These are phyloP conservation scores for Artemisia annua DNA, from an alignment of 129 eudicot species.

Conservation along the genomic window DNA sequence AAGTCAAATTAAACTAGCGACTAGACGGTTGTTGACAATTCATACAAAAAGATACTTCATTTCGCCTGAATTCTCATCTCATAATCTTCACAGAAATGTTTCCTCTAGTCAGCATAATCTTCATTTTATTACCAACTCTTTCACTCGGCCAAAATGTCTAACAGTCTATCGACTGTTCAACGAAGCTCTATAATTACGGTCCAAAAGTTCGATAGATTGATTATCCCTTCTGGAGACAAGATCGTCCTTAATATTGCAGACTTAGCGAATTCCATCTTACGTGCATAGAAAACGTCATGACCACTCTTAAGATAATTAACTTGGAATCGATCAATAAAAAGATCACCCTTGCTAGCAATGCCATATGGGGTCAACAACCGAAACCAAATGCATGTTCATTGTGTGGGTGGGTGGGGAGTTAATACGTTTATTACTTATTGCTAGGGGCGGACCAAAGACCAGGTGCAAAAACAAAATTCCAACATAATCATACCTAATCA, in stretches of 20 bases:
- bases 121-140: not conserved
- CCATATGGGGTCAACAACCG: not conserved
- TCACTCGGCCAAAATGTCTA: not conserved
- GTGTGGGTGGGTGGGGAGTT: no score
- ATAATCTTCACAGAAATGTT: not conserved
- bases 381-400: conserved; percentile 3
- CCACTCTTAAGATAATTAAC: conserved; percentile 13
- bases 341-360: no score
- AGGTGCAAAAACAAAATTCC: no score
- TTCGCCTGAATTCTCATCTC: not conserved
- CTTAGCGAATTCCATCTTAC: conserved; percentile 24
- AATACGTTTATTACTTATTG: not conserved
- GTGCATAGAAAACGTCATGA: not conserved
- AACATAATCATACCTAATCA: no score
- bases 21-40: not conserved
- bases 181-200: conserved; percentile 20
- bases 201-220: not conserved
- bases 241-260: conserved; percentile 29
- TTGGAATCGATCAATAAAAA: not conserved
- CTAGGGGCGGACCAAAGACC: no score
- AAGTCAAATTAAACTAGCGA: conserved; percentile 15
- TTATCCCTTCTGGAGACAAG: conserved; percentile 37
- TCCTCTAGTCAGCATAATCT: not conserved
- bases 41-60: no score
- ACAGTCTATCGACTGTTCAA: not conserved